Conservation (phyloP, 2,329 filamentous ascomycete species). For the Fusarium sp. region DNA sequence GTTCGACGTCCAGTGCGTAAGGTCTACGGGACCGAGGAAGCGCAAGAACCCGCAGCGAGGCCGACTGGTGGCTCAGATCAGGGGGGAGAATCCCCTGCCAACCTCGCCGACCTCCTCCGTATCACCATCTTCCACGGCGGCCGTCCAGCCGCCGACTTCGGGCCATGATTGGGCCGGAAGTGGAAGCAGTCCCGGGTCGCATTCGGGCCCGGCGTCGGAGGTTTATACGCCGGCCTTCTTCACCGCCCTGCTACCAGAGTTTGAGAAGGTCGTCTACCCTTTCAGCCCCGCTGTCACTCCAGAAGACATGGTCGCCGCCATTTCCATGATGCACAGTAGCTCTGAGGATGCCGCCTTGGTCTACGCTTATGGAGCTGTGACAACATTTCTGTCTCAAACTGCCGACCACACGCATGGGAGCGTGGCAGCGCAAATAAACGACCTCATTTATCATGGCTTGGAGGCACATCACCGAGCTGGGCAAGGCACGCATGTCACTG, state of each 20-base stretch:
- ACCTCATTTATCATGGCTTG: slow-evolving; percentile 41
- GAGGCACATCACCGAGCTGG: slow-evolving; percentile 44
- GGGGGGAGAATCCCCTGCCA: slow-evolving; percentile 26
- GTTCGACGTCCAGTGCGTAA: slow-evolving; percentile 36
- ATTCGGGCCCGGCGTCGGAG: slow-evolving; percentile 24
- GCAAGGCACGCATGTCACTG: slow-evolving; percentile 42
- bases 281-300: slow-evolving; percentile 35
- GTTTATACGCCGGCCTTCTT: slow-evolving; percentile 34
- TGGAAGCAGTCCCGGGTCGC: slow-evolving; percentile 28
- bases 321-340: slow-evolving; percentile 36
- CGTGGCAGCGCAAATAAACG: slow-evolving; percentile 36
- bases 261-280: slow-evolving; percentile 37
- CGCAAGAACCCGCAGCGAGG: slow-evolving; percentile 37
- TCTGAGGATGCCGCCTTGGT: slow-evolving; percentile 33
- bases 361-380: slow-evolving; percentile 37
- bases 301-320: slow-evolving; percentile 30
- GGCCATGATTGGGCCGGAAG: slow-evolving; percentile 25
- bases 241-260: slow-evolving; percentile 27
- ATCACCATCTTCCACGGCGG: slow-evolving; percentile 26
- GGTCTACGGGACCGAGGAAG: slow-evolving; percentile 31
- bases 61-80: slow-evolving; percentile 34
- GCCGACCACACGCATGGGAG: slow-evolving; percentile 34
- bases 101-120: slow-evolving; percentile 30
- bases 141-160: slow-evolving; percentile 20
- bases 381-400: slow-evolving; percentile 35